phyloP scores from a whole-genome alignment of 2,329 filamentous ascomycete genomes.

The Cephalotrichum gorgonifer region DNA sequence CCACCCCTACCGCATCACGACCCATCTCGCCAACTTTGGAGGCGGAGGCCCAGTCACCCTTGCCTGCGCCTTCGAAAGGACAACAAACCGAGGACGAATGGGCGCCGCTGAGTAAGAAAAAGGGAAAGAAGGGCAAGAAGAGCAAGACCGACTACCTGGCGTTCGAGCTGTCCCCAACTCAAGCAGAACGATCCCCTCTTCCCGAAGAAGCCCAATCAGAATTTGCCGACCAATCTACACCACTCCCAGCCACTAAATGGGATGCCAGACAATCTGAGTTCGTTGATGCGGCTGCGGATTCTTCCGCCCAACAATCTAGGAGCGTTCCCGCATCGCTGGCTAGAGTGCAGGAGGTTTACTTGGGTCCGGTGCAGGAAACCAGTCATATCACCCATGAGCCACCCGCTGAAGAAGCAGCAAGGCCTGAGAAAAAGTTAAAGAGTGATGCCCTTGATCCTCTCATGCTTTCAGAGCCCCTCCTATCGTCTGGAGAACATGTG shows the following conservation, averaged over 20 bases:
- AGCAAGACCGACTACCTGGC: not conserved
- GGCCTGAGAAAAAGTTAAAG: constrained; percentile 23
- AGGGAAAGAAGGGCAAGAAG: constrained; percentile 17
- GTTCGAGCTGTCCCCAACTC: not conserved
- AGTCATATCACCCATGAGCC: constrained; percentile 24
- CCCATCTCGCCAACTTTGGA: not conserved
- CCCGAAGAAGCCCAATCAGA: not conserved
- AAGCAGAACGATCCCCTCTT: not conserved
- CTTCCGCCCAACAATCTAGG: no score
- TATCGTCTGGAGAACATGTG: constrained; percentile 4
- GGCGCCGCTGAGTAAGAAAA: constrained; percentile 15
- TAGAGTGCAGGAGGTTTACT: constrained; percentile 13
- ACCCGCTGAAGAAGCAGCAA: constrained; percentile 22
- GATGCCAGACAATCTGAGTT: not conserved
- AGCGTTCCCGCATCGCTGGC: not conserved
- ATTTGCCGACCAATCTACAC: not conserved
- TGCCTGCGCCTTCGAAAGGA: not conserved
- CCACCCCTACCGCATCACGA: not conserved
- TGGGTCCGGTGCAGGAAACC: constrained; percentile 22
- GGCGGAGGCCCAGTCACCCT: not conserved
- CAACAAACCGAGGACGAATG: constrained; percentile 6
- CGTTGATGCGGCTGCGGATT: not conserved
- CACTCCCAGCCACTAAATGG: not conserved
- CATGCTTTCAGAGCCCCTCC: constrained; percentile 15
- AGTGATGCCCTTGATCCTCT: constrained; percentile 11